phyloP scores from a whole-genome alignment of 2,329 filamentous ascomycete genomes.

The Metarhizium album region DNA sequence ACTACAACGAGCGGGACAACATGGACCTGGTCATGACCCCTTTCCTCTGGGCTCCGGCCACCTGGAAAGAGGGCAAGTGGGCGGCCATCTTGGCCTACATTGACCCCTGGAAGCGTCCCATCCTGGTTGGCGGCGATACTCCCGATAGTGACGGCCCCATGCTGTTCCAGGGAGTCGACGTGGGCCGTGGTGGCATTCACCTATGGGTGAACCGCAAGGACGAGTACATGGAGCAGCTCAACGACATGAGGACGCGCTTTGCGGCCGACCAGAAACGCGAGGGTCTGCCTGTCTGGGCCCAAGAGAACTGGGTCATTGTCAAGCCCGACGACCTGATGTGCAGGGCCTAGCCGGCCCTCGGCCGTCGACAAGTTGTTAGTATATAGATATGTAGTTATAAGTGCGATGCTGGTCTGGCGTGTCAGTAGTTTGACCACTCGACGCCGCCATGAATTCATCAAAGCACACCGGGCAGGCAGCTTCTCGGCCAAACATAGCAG shows the following conservation, averaged over 20 bases:
- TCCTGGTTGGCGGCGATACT: conserved; percentile 32
- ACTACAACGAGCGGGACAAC: conserved; percentile 25
- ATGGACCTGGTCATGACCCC: conserved; percentile 28
- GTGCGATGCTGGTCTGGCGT: too few species aligned
- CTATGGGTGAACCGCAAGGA: conserved; percentile 31
- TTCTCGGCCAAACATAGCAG: too few species aligned
- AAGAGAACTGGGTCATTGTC: conserved; percentile 35
- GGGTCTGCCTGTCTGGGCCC: conserved; percentile 26
- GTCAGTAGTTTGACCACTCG: too few species aligned
- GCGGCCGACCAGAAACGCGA: conserved; percentile 23
- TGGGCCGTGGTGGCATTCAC: conserved; percentile 28
- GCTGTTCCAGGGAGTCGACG: conserved; percentile 33
- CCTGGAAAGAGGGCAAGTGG: conserved; percentile 34
- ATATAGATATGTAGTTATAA: too few species aligned
- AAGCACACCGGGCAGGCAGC: too few species aligned
- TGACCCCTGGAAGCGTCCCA: conserved; percentile 30
- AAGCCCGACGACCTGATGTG: conserved; percentile 27
- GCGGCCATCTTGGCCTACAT: conserved; percentile 32
- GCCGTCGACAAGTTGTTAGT: neutral
- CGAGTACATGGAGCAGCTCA: conserved; percentile 22
- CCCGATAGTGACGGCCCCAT: conserved; percentile 32
- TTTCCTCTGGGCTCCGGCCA: conserved; percentile 31
- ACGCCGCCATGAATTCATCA: too few species aligned
- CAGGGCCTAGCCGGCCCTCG: neutral
- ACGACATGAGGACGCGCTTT: conserved; percentile 26